Evolutionary conservation across 2,329 filamentous ascomycete genomes (phyloP), one percentile per base, ranked within the genome.

Genomic region (Phyllosticta citrichinensis): DNA sequence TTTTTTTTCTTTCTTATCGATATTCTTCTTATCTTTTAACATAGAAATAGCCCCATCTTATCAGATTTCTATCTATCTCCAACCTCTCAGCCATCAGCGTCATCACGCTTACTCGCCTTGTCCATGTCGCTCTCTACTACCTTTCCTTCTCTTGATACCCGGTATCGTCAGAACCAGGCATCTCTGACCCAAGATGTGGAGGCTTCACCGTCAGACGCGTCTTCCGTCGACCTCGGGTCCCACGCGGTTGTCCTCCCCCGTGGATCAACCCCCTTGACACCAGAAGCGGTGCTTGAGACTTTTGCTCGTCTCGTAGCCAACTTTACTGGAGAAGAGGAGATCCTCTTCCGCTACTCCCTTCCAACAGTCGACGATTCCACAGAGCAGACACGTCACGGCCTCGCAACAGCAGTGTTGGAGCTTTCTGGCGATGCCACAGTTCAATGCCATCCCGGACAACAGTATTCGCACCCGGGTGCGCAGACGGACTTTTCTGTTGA

Each of bases 1-100:
- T 57, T 64, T 52, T 60, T 64, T 52, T 63, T 64, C 53, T 62
- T 55, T 17, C 55, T 51, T 27, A 47, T 60, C 20, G 30, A 54
- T 35, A 25, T 56, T 56, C 24, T 12, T 19, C 19, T 25, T 24
- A 4, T 56, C 12, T 52, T 53, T 22, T 53, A 14, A 24, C 52
- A 24, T 55, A 53, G 54, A 27, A 51, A 22, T 27, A 25, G 58
- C 52, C 12, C 52, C 52, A 25, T 60, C 58, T 60, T 55, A 60
- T 60, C 33, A 55, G 52, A 60, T 60, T 33, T n/a, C 58, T n/a
- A 47, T 47, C 22, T 25, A 19, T 55, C 58, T 47, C 40, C 58
- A 17, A 27, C 33, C 58, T 40, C 22, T 54, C 51, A 25, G 52
- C 33, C 52, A 24, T 33, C 52, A 53, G 51, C 25, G 12, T 58